Percentiles rank a stretch among this genome's conserved stretches.
Conservation (phyloP, 805 yeast species). For the Zygotorulaspora florentina region DNA sequence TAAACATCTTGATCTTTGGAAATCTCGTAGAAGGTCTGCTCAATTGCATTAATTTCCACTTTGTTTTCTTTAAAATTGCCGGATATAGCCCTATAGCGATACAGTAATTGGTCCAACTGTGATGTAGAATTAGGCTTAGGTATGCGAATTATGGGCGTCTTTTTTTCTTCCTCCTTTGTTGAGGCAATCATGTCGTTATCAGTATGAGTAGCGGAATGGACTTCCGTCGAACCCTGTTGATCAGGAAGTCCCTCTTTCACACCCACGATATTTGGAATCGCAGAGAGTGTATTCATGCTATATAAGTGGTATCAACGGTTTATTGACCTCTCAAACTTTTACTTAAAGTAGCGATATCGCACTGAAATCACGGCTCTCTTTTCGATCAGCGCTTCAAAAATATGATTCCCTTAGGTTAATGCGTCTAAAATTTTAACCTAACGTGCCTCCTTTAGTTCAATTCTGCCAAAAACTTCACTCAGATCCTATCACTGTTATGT, state of each 20-base stretch:
- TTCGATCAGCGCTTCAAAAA: too few species aligned
- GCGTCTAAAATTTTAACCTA: neutral
- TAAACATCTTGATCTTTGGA: constrained; percentile 41
- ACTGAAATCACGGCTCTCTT: too few species aligned
- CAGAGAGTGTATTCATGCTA: constrained; percentile 7
- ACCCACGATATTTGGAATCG: neutral
- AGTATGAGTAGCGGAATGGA: neutral
- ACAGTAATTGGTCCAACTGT: constrained; percentile 31
- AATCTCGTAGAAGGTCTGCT: constrained; percentile 38
- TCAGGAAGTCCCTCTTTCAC: neutral
- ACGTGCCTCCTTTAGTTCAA: neutral
- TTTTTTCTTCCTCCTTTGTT: neutral
- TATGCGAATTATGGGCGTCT: constrained; percentile 12
- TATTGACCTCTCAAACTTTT: too few species aligned
- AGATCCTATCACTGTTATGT: neutral
- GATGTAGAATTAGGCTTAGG: constrained; percentile 27
- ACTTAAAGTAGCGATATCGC: too few species aligned
- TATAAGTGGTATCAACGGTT: neutral
- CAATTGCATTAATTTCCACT: constrained; percentile 43
- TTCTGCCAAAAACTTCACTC: neutral
- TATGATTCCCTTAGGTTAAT: too few species aligned
- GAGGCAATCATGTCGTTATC: neutral
- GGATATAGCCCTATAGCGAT: constrained; percentile 32
- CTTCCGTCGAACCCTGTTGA: neutral
- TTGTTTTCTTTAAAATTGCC: constrained; percentile 25